Evolutionary conservation across 768 basidiomycete species (phyloP), one percentile per base, ranked within the genome.

Genomic region (Galerina marginata): DNA sequence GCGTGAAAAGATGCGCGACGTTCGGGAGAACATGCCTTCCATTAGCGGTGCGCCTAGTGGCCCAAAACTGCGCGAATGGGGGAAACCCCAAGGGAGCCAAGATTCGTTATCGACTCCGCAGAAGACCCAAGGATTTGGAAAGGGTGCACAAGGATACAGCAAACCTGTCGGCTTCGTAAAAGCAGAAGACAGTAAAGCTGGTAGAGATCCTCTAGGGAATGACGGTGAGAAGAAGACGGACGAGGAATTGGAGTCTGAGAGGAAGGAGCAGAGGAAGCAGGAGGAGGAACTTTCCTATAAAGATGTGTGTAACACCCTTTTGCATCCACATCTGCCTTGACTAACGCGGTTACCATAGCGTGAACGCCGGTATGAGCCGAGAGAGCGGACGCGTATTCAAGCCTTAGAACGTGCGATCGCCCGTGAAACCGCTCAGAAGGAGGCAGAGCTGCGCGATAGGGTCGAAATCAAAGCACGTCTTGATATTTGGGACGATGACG

Each of bases 401-500:
- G 79, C 86, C 4, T 79, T 95, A 9, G 93, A 94, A 66, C 86
- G 93, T 3, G 81, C 89, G 0, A 88, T 94, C 51, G 81, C 86
- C 9, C 85, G 92, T 14, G 90, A 94, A 58, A 83, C 85, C 6
- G 83, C 84, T 4, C 83, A 88, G 39, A 85, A 83, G 49, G 92
- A 94, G 59, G 87, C 87, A 10, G 91, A 95, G 71, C 90, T 92
- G 26, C 86, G 89, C 7, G 92, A 95, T 65, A 83, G 86, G 6
- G 71, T 87, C 12, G 93, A 96, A 69, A 91, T 93, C 83, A 86
- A 89, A 29, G 84, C 87, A 6, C 83, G 88, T 1, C 83, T 95
- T 56, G 93, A 96, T 65, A 82, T 96, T 6, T 95, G 94, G 88
- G 93, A 96, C 68, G 92, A 93, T 60, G 96, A 96, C 59, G 89